Evolutionary conservation across 805 yeast genomes (phyloP), one percentile per base, ranked within the genome.

Genomic region (Myxozyma neglecta): DNA sequence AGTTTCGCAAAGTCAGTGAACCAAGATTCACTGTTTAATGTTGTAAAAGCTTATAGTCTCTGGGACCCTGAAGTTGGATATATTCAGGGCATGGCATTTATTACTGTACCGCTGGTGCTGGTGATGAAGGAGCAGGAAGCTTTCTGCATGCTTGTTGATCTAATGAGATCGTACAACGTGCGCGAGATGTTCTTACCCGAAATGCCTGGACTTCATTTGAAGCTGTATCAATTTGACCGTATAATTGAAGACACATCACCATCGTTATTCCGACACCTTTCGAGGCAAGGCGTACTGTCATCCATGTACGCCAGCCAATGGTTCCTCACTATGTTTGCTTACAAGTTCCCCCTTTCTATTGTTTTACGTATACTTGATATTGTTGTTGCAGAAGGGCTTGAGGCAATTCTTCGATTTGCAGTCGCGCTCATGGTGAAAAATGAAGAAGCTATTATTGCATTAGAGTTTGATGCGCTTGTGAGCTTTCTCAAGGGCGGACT

Each of bases 221-320:
- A 85, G 70, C 79, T 94, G 59, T 92, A 93, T 73, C 97, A 94
- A 71, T 92, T 91, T 75, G 98, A 94, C 72, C 81, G 97, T 59
- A 74, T 93, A 54, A 71, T 94, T 42, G 97, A 92, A 72, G 93
- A 86, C 65, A 75, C 79, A 49, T 77, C 85, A 20, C 98, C 98
- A 0, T 78, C 78, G 6, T 79, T 94, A 52, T 84, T 84, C 72
- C 81, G 83, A 51, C 98, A 94, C 77, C 77, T 94, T 68, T 80
- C 81, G 34, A 85, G 91, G 65, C 96, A 93, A 74, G 97, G 97
- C 6, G 85, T 94, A 29, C 83, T 87, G 63, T 88, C 97, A 2
- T 87, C 96, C 24, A 93, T 93, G 98, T 94, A 90, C 78, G 98
- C 97, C 0, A 86, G 96, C 1, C 98, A 94, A 75, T 94, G 99